Evolutionary conservation across 2,329 filamentous ascomycete genomes (phyloP).

Genomic region (Penicillium sclerotigenum): DNA sequence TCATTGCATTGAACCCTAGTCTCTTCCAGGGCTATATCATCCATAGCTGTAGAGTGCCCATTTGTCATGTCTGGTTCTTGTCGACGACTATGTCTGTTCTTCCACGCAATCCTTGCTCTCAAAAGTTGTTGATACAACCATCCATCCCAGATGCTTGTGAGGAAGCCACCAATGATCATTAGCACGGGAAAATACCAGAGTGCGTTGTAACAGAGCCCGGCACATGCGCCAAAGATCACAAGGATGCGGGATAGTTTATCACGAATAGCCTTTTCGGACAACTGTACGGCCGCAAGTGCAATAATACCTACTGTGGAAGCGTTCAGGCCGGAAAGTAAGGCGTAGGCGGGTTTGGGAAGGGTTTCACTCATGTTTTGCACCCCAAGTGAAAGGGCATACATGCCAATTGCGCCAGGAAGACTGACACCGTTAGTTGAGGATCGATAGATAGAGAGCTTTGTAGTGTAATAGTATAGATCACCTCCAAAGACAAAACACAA

Average conservation of each 20-base stretch:
- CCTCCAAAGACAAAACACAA: conserved; percentile 65
- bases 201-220: conserved; percentile 67
- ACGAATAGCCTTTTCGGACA: conserved; percentile 65
- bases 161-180: conserved; percentile 55
- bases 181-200: conserved; percentile 72
- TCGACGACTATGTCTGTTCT: conserved; percentile 11
- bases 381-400: conserved; percentile 66
- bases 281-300: conserved; percentile 64
- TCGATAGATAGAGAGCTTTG: neutral
- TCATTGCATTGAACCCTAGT: conserved; percentile 5
- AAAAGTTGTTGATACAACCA: conserved; percentile 49
- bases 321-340: conserved; percentile 68
- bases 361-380: conserved; percentile 58
- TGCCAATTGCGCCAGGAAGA: conserved; percentile 66
- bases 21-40: conserved; percentile 8
- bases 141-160: conserved; percentile 56
- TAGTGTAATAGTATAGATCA: conserved; percentile 26
- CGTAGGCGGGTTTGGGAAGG: conserved; percentile 63
- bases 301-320: conserved; percentile 70
- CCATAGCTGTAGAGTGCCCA: neutral
- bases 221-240: conserved; percentile 61
- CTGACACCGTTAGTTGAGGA: conserved; percentile 32
- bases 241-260: conserved; percentile 62
- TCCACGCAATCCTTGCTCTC: conserved; percentile 27
- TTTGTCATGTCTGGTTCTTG: conserved; percentile 15